Evolutionary conservation across 2,329 filamentous ascomycete species (phyloP), one percentile per base, ranked within the genome.

Genomic region (Fusarium succisae): DNA sequence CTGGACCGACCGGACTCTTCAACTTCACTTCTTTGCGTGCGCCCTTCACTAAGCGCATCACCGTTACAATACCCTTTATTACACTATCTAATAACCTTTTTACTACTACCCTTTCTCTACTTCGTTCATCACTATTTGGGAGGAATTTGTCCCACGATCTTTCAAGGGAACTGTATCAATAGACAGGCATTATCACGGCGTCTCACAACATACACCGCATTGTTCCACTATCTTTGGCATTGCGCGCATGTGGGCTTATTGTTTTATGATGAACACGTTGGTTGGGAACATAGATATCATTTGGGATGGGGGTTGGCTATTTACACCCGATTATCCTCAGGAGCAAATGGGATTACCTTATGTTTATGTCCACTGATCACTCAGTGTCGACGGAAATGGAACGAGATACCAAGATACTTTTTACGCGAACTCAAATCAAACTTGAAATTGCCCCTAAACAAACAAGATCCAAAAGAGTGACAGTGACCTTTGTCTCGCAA

Each of bases 281-380:
- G 75, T 72, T 75, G 76, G 76, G 76, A 78, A 76, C 67, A 78
- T 78, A 78, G 76, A 78, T 63, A 75, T 77, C 65, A 76, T 75
- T 73, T 73, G 61, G 76, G 75, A 74, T 51, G 45, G 65, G 70
- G 68, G 66, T 62, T 72, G 58, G 55, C 35, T 60, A 41, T 66
- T 66, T 67, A 69, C 63, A 63, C 55, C 45, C 64, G 44, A 68
- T 59, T 28, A 58, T 74, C 57, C 56, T 60, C 38, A 64, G 63
- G 70, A 72, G 69, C 70, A 74, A 72, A 63, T 69, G 69, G 75
- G 70, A 77, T 74, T 70, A 58, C 55, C 41, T 58, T 58, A 58
- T 50, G 55, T 58, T 58, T 58, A 77, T 70, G 75, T 78, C 76
- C 75, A 73, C 76, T 78, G 76, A 77, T 68, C 68, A 76, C 61